A percentile compares a stretch with the other conserved stretches of the same genome.
Conservation (phyloP, 108 stramenopile genomes). For the Nitzschia sp. region DNA sequence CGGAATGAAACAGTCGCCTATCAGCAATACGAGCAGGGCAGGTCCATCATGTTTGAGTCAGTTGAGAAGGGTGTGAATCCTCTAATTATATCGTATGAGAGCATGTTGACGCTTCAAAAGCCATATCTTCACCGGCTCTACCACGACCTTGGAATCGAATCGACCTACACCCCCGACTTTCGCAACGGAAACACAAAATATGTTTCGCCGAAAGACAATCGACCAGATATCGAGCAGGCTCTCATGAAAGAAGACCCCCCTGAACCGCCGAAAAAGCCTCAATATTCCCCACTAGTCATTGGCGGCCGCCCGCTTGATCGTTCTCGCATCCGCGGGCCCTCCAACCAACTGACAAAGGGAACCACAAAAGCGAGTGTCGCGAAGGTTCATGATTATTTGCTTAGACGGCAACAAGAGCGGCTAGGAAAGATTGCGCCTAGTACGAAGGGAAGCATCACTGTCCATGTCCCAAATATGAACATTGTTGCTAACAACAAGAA, state of each 20-base stretch:
- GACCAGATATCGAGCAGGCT: neutral
- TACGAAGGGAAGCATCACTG: too few species aligned
- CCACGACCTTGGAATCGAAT: neutral
- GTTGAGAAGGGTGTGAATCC: slow-evolving; percentile 10
- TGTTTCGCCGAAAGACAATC: neutral
- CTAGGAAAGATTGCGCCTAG: too few species aligned
- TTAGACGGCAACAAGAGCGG: too few species aligned
- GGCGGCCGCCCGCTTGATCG: too few species aligned
- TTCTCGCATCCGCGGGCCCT: too few species aligned
- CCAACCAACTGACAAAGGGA: too few species aligned
- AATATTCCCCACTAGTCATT: too few species aligned
- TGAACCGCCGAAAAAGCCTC: too few species aligned
- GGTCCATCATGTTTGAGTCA: slow-evolving; percentile 28
- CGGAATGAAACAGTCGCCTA: slow-evolving; percentile 8
- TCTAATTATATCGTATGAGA: slow-evolving; percentile 15
- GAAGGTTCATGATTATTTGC: too few species aligned
- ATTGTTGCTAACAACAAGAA: too few species aligned
- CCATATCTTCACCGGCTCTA: neutral
- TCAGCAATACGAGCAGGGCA: slow-evolving; percentile 32
- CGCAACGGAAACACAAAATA: slow-evolving; percentile 2
- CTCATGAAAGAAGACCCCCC: slow-evolving; percentile 5
- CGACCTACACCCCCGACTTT: neutral
- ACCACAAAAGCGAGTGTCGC: too few species aligned
- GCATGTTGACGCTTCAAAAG: slow-evolving; percentile 5
- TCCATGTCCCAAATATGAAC: too few species aligned